Evolutionary conservation across 73 alveolate genomes (phyloP).

Genomic region (Diophrys sp.): DNA sequence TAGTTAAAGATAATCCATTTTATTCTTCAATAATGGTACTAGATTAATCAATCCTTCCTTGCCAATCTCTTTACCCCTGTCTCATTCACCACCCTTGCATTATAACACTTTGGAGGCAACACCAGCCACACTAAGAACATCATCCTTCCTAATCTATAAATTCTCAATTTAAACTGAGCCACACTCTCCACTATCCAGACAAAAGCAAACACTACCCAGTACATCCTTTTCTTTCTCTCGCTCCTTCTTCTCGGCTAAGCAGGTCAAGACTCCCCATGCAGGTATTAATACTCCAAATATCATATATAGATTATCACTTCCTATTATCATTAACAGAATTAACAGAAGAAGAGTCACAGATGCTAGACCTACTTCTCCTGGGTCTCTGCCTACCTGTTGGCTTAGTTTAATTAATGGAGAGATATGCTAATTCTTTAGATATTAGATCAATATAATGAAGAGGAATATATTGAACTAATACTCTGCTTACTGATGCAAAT

Average conservation of each 20-base stretch:
- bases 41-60: no score
- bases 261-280: background rate
- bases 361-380: background rate
- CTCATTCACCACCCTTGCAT: no score
- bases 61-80: no score
- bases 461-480: background rate
- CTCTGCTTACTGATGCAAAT: background rate
- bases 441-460: background rate
- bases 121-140: background rate
- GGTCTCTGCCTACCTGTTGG: background rate
- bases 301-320: background rate
- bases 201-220: background rate
- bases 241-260: background rate
- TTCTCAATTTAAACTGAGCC: background rate
- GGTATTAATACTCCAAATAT: background rate
- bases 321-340: background rate
- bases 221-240: background rate
- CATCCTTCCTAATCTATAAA: no score
- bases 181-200: background rate
- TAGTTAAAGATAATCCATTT: no score
- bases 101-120: background rate
- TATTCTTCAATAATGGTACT: no score
- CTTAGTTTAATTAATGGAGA: no score
- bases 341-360: background rate
- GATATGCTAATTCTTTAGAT: no score